Conservation (phyloP, 2,329 filamentous ascomycete genomes). For the Fusarium sp. region DNA sequence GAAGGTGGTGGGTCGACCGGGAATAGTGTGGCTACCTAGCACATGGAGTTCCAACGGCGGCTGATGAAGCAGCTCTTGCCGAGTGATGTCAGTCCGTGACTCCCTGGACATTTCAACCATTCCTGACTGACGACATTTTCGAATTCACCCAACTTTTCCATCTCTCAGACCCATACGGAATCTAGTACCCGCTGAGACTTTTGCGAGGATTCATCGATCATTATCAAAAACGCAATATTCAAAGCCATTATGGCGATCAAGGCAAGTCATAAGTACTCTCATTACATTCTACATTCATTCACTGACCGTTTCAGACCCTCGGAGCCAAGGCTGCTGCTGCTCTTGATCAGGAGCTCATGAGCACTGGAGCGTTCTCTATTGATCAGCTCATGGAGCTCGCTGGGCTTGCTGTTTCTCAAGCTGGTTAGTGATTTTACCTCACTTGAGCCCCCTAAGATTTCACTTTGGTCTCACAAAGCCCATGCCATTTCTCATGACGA, state of each 20-base stretch:
- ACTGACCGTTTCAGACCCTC: slow-evolving; percentile 70
- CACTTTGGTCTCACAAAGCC: not conserved
- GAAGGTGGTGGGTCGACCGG: not conserved
- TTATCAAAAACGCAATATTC: slow-evolving; percentile 22
- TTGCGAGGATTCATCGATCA: not conserved
- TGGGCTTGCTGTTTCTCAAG: slow-evolving; percentile 91
- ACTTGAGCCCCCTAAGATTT: not conserved
- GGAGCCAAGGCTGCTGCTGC: slow-evolving; percentile 87
- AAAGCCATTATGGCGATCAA: slow-evolving; percentile 49
- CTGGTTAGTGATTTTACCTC: slow-evolving; percentile 63
- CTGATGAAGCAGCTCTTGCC: slow-evolving; percentile 3
- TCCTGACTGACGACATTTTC: slow-evolving; percentile 29
- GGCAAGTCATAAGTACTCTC: slow-evolving; percentile 25
- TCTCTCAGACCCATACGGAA: not conserved
- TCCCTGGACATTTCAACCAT: slow-evolving; percentile 14
- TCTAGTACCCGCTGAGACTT: not conserved
- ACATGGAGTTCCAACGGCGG: not conserved
- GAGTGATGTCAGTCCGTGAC: slow-evolving; percentile 34
- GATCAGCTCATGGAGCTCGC: slow-evolving; percentile 98
- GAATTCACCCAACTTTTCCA: slow-evolving; percentile 13
- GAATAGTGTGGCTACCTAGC: slow-evolving; percentile 1
- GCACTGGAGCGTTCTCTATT: slow-evolving; percentile 84
- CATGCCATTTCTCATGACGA: not conserved
- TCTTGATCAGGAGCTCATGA: slow-evolving; percentile 95
- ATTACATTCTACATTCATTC: slow-evolving; percentile 9